Percentiles rank a stretch among this genome's conserved stretches.
phyloP scores from a whole-genome alignment of 2,329 filamentous ascomycete genomes.

The Venturia nashicola region DNA sequence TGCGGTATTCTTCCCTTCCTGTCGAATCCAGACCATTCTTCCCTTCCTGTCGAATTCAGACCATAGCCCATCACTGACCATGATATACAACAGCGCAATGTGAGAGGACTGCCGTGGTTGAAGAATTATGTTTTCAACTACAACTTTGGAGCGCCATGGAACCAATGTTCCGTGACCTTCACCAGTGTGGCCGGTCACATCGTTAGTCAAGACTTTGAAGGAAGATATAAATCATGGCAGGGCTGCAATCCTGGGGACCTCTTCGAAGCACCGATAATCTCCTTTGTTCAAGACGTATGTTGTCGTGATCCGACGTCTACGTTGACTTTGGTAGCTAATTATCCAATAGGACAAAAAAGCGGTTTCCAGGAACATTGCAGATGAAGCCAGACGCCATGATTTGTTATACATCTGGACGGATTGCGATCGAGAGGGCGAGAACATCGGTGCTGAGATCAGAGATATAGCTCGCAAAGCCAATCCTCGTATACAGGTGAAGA shows the following conservation, averaged over 20 bases:
- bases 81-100: conserved; percentile 43
- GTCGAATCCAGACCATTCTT: neutral
- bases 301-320: neutral
- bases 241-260: conserved; percentile 66
- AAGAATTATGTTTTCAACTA: conserved; percentile 94
- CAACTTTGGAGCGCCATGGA: conserved; percentile 71
- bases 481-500: conserved; percentile 60
- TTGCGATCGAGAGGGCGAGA: conserved; percentile 93
- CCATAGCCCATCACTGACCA: neutral
- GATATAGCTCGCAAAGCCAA: conserved; percentile 69
- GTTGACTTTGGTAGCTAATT: neutral
- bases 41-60: neutral
- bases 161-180: conserved; percentile 77
- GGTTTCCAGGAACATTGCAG: conserved; percentile 75
- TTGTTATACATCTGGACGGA: conserved; percentile 96
- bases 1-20: conserved; percentile 36
- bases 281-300: conserved; percentile 51
- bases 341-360: conserved; percentile 42
- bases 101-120: conserved; percentile 59
- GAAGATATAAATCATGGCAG: conserved; percentile 65
- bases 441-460: conserved; percentile 87
- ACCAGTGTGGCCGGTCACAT: conserved; percentile 87
- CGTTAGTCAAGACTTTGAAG: conserved; percentile 64
- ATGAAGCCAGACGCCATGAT: conserved; percentile 59
- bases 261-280: conserved; percentile 68